Base-by-base conservation (phyloP, 2,329 filamentous ascomycete genomes). In the Boeremia lycopersici region DNA sequence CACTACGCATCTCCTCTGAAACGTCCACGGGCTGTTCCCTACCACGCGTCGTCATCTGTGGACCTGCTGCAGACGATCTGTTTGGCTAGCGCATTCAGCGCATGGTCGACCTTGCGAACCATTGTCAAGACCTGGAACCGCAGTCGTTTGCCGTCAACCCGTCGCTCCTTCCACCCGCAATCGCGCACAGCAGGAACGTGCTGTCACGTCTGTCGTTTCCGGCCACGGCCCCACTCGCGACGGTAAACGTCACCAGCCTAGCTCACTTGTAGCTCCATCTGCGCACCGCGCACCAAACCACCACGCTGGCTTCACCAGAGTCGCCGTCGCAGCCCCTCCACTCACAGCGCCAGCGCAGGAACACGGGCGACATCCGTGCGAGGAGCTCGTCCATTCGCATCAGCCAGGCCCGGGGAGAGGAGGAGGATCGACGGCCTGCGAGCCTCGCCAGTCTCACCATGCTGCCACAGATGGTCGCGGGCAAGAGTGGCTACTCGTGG, bases 391-490 rank as follows among this genome's bases (percentile, higher is more conserved):
- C 69, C 31, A 64, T 71, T 30, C 69, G 67, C 48, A 63, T 72
- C 56, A 72, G 68, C 48, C 68, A 72, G 61, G 64, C 60, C 30
- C 59, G 67, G 64, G 66, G 60, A 23, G 64, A 65, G 28, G 68
- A 67, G 50, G 62, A 70, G 19, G 54, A 57, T 40, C 60, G 71
- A 25, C 59, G 64, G 53, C 55, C 59, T 54, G 56, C 54, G 31
- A 62, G 57, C 57, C 57, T 49, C 48, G 53, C 47, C 39, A 36
- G 41, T 41, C 52, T 67, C 61, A 68, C 43, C 46, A 97, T 97
- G 93, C 86, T 97, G 80, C 86, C 96, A 68, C 90, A 91, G 62
- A 96, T 96, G 78, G 46, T 46, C 33, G 43, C 48, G 3, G 53
- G 43, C 53, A 56, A 52, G 33, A 34, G 38, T 10, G 90, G 89